Conservation (phyloP, 2,329 filamentous ascomycete genomes). For the Calonectria leucothoes region DNA sequence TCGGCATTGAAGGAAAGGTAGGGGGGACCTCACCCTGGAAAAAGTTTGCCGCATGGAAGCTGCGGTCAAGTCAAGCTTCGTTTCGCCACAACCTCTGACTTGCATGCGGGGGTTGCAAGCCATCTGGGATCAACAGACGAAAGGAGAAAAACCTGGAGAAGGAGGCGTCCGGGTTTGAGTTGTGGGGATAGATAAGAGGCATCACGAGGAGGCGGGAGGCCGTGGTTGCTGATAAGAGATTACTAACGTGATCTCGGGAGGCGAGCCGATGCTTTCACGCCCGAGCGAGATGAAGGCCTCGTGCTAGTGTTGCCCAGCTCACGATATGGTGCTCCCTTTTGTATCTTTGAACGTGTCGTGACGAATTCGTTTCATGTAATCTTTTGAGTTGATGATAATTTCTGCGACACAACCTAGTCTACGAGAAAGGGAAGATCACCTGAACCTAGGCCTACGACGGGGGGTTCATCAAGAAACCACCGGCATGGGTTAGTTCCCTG, state of each 20-base stretch:
- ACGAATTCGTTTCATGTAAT: not conserved
- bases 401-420: not conserved
- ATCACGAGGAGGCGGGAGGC: not conserved
- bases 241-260: not conserved
- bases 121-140: slow-evolving; percentile 6
- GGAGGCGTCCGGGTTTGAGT: not conserved
- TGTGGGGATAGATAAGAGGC: slow-evolving; percentile 20
- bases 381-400: not conserved
- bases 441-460: not conserved
- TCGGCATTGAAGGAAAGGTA: too few species aligned
- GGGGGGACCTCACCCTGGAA: not conserved
- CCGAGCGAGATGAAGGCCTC: not conserved
- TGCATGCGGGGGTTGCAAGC: slow-evolving; percentile 5
- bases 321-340: too few species aligned
- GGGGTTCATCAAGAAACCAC: not conserved
- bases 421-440: not conserved
- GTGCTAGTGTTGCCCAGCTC: not conserved
- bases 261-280: not conserved
- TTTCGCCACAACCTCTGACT: not conserved
- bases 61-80: not conserved
- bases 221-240: slow-evolving; percentile 10
- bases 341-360: not conserved
- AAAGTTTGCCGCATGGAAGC: not conserved
- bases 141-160: slow-evolving; percentile 16
- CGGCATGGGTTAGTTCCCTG: not conserved